A percentile compares a stretch with the other conserved stretches of the same genome.
These are phyloP conservation scores for Penicillium italicum DNA, from an alignment of 2,329 filamentous ascomycete species.

Conservation along the genomic window DNA sequence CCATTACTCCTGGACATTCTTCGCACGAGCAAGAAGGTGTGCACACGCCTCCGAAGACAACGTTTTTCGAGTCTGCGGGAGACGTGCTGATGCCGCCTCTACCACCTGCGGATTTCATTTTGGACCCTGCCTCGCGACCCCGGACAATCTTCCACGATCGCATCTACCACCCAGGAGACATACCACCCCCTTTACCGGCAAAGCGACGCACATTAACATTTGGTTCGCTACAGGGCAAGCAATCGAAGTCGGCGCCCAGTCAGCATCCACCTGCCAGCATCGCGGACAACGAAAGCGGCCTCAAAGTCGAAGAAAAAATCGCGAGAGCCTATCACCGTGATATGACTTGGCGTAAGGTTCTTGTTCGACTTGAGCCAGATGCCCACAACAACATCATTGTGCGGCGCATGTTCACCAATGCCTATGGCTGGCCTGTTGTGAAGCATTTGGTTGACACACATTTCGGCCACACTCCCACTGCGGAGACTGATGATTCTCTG, in stretches of 20 bases:
- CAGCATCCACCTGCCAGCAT: slow-evolving; percentile 14
- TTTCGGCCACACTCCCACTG: slow-evolving; percentile 71
- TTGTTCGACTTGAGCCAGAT: slow-evolving; percentile 92
- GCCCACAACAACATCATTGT: slow-evolving; percentile 99
- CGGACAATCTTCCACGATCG: slow-evolving; percentile 96
- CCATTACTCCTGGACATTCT: slow-evolving; percentile 50
- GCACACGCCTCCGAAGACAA: slow-evolving; percentile 78
- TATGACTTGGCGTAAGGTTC: slow-evolving; percentile 91
- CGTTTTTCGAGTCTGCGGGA: slow-evolving; percentile 90
- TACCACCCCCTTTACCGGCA: slow-evolving; percentile 68
- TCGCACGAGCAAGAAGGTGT: slow-evolving; percentile 49
- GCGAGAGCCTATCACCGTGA: slow-evolving; percentile 90
- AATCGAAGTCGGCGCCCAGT: slow-evolving; percentile 12
- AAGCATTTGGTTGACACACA: slow-evolving; percentile 94
- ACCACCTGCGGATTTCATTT: slow-evolving; percentile 74
- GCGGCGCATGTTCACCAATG: slow-evolving; percentile 92
- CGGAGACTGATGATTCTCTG: slow-evolving; percentile 63
- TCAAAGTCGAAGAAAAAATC: slow-evolving; percentile 97
- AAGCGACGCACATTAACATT: slow-evolving; percentile 43
- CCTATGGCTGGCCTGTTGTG: slow-evolving; percentile 94
- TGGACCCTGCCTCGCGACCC: slow-evolving; percentile 75
- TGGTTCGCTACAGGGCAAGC: slow-evolving; percentile 20
- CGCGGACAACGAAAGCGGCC: slow-evolving; percentile 40
- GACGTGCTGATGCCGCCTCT: slow-evolving; percentile 88
- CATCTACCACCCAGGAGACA: slow-evolving; percentile 89